Evolutionary conservation across 306 rosid species (phyloP), one percentile per base, ranked within the genome.

Genomic region (Gynostemma pentaphyllum): DNA sequence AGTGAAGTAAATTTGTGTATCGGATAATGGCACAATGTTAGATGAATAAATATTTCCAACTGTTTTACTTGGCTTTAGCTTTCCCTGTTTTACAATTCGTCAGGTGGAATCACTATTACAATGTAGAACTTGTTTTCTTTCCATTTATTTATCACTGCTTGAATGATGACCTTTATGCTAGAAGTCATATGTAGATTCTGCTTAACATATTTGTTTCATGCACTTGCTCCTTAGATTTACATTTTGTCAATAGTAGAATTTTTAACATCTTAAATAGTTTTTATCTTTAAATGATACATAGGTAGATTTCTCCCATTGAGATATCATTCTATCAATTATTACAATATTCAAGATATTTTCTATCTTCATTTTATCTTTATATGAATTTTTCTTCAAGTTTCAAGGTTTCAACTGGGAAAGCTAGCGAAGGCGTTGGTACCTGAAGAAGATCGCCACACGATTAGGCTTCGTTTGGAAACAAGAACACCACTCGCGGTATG

Each of bases 391-490:
- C 42, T 68, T 53, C 48, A 72, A 83, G 95, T 81, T 83, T 79
- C 95, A 86, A 83, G 90, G 76, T 72, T 86, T 86, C 76, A 86
- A 86, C 68, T 86, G 95, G 95, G 95, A 86, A 74, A 83, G 89
- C 79, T 83, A 90, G 95, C 81, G 90, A 81, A 81, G 78, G 70
- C 77, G n/a, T 56, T 83, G 90, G 95, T 86, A 86, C 81, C 62
- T 70, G 65, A 85, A 83, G n/a, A n/a, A n/a, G n/a, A n/a, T n/a
- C n/a, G n/a, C n/a, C n/a, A n/a, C n/a, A n/a, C n/a, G n/a, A n/a
- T n/a, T n/a, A n/a, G n/a, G n/a, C n/a, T n/a, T n/a, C n/a, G n/a
- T n/a, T n/a, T n/a, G n/a, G n/a, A n/a, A n/a, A n/a, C n/a, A n/a
- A n/a, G n/a, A n/a, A n/a, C n/a, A n/a, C n/a, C n/a, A n/a, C n/a